Percentiles rank a stretch among this genome's conserved stretches.
Conservation (phyloP, 1,284 basidiomycete genomes). For the Malassezia furfur region DNA sequence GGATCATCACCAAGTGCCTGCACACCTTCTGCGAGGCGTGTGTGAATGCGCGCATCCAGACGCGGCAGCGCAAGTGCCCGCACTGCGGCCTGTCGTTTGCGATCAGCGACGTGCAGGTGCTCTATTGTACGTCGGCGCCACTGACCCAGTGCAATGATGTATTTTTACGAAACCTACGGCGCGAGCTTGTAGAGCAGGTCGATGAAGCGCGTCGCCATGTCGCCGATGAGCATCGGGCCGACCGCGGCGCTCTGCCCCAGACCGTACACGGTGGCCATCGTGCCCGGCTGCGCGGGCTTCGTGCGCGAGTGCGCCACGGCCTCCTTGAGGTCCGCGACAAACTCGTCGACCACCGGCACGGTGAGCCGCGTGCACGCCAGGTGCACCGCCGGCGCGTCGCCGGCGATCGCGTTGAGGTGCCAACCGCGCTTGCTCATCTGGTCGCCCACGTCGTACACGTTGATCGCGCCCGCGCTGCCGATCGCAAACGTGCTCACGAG, state of each 20-base stretch:
- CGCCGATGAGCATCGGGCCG: constrained; percentile 76
- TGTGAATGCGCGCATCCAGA: constrained; percentile 75
- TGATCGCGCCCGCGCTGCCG: constrained; percentile 55
- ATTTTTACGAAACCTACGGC: not conserved
- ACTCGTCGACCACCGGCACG: constrained; percentile 63
- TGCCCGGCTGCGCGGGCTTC: constrained; percentile 20
- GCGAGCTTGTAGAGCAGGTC: constrained; percentile 32
- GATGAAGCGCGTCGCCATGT: constrained; percentile 58
- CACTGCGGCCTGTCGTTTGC: constrained; percentile 77
- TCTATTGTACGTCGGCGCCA: constrained; percentile 55
- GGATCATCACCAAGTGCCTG: constrained; percentile 84
- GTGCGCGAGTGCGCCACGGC: constrained; percentile 51
- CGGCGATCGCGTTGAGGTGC: constrained; percentile 76
- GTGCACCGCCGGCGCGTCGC: constrained; percentile 70
- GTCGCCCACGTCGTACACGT: constrained; percentile 81
- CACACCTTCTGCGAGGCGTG: constrained; percentile 85
- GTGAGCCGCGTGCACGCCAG: constrained; percentile 84
- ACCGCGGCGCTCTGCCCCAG: constrained; percentile 76
- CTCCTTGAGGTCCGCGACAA: constrained; percentile 72
- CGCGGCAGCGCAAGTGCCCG: constrained; percentile 90
- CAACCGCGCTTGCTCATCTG: constrained; percentile 63
- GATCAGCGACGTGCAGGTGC: constrained; percentile 70
- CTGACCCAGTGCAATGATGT: constrained; percentile 8
- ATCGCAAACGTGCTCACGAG: constrained; percentile 86
- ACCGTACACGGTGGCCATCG: constrained; percentile 52